These are phyloP conservation scores for Phytophthora cactorum DNA, from an alignment of 352 stramenopile species.

Conservation along the genomic window DNA sequence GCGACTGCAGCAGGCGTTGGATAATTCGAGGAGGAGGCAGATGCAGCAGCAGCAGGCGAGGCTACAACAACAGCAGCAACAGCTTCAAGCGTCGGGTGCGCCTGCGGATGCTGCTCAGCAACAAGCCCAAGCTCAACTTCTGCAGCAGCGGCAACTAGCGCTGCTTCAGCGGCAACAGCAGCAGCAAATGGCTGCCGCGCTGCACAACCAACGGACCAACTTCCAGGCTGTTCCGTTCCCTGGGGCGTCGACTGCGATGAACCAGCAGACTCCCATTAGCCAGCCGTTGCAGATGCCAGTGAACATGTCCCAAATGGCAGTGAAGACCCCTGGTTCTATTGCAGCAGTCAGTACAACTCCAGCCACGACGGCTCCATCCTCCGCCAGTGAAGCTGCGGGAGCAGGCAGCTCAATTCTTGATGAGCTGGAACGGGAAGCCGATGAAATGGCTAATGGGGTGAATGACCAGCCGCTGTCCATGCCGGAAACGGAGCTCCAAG, in stretches of 20 bases:
- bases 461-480: slow-evolving; percentile 85
- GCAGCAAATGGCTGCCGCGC: slow-evolving; percentile 74
- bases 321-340: slow-evolving; percentile 30
- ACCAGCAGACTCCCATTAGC: slow-evolving; percentile 42
- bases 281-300: slow-evolving; percentile 70
- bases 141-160: slow-evolving; percentile 67
- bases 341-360: slow-evolving; percentile 27
- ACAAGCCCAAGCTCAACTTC: slow-evolving; percentile 55
- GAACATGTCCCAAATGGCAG: slow-evolving; percentile 48
- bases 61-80: slow-evolving; percentile 43
- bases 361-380: slow-evolving; percentile 11
- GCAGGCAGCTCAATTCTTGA: slow-evolving; percentile 81
- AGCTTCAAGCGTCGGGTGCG: slow-evolving; percentile 48
- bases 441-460: slow-evolving; percentile 88
- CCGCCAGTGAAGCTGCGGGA: slow-evolving; percentile 30
- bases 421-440: slow-evolving; percentile 82
- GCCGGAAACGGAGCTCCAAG: slow-evolving; percentile 81
- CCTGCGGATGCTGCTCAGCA: slow-evolving; percentile 45
- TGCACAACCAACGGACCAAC: slow-evolving; percentile 72
- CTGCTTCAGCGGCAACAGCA: slow-evolving; percentile 74
- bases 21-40: slow-evolving; percentile 81
- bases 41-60: slow-evolving; percentile 72
- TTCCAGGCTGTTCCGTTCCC: slow-evolving; percentile 73
- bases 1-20: slow-evolving; percentile 82
- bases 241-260: slow-evolving; percentile 37